phyloP scores from a whole-genome alignment of 139 green algal species.

The Micractinium conductrix region DNA sequence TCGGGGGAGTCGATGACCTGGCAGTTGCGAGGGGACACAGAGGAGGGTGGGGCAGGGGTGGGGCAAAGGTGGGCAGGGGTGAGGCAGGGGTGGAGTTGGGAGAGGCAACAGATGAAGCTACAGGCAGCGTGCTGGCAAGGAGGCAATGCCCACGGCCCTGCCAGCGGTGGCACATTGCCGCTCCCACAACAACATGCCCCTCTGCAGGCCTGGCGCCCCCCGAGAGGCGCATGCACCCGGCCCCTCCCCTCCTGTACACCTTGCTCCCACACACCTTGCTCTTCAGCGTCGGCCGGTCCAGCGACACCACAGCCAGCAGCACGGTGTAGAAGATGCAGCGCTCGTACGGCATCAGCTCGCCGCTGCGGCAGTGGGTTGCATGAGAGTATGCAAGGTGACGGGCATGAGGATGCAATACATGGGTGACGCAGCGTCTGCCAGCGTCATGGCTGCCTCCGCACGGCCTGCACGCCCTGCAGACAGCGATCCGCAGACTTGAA shows the following conservation, averaged over 20 bases:
- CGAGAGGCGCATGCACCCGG: no score
- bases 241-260: not conserved
- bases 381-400: not conserved
- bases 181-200: not conserved
- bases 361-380: conserved; percentile 41
- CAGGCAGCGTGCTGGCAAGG: no score
- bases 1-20: conserved; percentile 94
- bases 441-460: no score
- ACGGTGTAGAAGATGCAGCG: conserved; percentile 94
- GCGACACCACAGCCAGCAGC: conserved; percentile 73
- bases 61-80: not conserved
- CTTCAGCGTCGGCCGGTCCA: conserved; percentile 73
- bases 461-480: no score
- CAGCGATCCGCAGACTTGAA: no score
- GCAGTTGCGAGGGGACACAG: not conserved
- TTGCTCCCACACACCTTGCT: conserved; percentile 50
- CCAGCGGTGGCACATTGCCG: no score
- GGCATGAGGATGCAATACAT: not conserved
- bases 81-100: not conserved
- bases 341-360: conserved; percentile 94
- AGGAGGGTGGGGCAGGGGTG: not conserved
- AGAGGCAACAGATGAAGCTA: not conserved
- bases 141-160: no score
- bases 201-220: no score
- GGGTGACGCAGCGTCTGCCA: not conserved